A percentile compares a stretch with the other conserved stretches of the same genome.
These are phyloP conservation scores for Haplosporangium sp. DNA, from an alignment of 371 early-diverging fungal species.

Conservation along the genomic window DNA sequence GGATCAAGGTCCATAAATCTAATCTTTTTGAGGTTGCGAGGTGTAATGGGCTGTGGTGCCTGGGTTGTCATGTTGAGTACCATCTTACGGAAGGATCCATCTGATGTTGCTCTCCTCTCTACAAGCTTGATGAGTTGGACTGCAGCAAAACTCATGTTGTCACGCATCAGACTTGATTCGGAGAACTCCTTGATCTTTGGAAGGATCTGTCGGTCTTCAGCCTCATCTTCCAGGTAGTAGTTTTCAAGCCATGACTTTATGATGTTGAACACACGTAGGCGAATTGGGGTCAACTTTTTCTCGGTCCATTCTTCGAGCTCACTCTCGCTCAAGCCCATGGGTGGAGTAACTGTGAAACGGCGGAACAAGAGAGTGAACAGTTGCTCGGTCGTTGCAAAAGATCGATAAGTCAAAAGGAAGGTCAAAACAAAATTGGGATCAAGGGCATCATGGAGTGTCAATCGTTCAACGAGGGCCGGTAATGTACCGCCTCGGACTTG, in stretches of 20 bases:
- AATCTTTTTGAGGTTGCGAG: conserved; percentile 73
- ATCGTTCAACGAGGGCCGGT: conserved; percentile 84
- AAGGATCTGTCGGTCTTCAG: conserved; percentile 74
- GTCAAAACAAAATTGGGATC: conserved; percentile 85
- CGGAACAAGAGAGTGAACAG: conserved; percentile 76
- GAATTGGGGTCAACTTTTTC: conserved; percentile 85
- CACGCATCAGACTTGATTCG: conserved; percentile 75
- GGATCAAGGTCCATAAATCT: conserved; percentile 91
- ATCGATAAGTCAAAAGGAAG: conserved; percentile 91
- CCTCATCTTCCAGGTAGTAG: conserved; percentile 83
- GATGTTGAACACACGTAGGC: conserved; percentile 90
- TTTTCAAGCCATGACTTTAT: conserved; percentile 92
- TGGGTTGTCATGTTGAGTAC: conserved; percentile 70
- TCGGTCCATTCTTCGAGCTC: conserved; percentile 87
- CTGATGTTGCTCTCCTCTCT: conserved; percentile 73
- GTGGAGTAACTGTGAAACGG: conserved; percentile 82
- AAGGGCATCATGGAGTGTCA: conserved; percentile 85
- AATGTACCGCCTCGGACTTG: conserved; percentile 90
- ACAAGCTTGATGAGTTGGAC: conserved; percentile 77
- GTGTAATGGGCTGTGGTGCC: conserved; percentile 78
- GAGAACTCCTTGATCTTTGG: conserved; percentile 72
- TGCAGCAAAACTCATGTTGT: conserved; percentile 76
- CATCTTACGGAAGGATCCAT: conserved; percentile 69
- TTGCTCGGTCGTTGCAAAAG: conserved; percentile 83
- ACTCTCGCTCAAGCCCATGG: conserved; percentile 71